Conservation (phyloP, 495 filamentous ascomycete species). For the Xylaria castorea region DNA sequence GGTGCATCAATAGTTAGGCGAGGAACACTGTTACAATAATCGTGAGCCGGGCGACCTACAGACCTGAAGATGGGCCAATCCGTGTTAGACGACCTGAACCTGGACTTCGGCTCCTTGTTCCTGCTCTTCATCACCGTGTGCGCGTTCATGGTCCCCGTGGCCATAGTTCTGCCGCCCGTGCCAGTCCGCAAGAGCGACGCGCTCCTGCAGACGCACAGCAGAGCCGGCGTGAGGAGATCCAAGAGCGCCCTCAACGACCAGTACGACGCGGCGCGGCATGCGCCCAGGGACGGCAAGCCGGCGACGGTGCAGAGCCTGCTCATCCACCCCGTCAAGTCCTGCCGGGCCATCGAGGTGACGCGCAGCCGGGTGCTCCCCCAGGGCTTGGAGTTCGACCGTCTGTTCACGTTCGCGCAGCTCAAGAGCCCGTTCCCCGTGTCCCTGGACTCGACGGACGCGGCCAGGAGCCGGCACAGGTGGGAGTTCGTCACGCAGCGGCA, state of each 20-base stretch:
- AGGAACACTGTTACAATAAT: neutral
- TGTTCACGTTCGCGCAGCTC: conserved; percentile 81
- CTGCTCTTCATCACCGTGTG: conserved; percentile 53
- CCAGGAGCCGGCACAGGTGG: conserved; percentile 66
- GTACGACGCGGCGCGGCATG: conserved; percentile 46
- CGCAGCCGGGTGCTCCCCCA: conserved; percentile 68
- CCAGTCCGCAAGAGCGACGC: conserved; percentile 55
- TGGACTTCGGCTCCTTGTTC: conserved; percentile 44
- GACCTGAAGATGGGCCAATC: conserved; percentile 15
- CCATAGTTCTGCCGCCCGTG: conserved; percentile 54
- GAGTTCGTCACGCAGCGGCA: conserved; percentile 80
- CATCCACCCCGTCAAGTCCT: conserved; percentile 90
- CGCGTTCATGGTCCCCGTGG: conserved; percentile 56
- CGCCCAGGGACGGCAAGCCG: conserved; percentile 35
- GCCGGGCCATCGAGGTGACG: conserved; percentile 77
- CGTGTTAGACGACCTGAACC: conserved; percentile 27
- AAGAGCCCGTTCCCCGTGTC: conserved; percentile 58
- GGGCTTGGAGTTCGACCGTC: conserved; percentile 82
- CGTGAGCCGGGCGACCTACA: neutral
- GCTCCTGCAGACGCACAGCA: conserved; percentile 52
- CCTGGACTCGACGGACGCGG: conserved; percentile 44
- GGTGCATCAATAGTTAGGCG: neutral
- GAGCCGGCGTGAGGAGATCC: conserved; percentile 44
- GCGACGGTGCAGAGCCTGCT: conserved; percentile 75
- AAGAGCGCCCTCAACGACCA: conserved; percentile 52